Evolutionary conservation across 23 red algal genomes (phyloP).

Genomic region (Gracilaria caudata): DNA sequence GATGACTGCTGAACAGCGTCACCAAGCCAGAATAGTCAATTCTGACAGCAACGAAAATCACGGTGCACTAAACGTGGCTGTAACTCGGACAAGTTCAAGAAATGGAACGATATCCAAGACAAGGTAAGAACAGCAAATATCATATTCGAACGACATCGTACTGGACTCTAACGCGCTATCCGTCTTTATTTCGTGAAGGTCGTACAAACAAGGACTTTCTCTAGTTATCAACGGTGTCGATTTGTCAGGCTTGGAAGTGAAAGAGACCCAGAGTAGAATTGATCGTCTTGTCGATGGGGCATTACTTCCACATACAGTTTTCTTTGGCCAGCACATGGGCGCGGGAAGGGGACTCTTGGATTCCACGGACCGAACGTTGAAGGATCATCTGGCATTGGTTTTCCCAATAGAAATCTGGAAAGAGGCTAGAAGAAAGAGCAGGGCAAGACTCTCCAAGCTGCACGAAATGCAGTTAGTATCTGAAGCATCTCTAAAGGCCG

Average conservation of each 20-base stretch:
- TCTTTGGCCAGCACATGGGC: slow-evolving; percentile 88
- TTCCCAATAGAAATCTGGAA: slow-evolving; percentile 65
- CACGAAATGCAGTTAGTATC: slow-evolving; percentile 13
- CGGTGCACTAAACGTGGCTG: neutral
- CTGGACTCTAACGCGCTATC: neutral
- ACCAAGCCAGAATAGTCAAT: neutral
- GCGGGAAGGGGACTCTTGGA: slow-evolving; percentile 54
- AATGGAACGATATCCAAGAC: slow-evolving; percentile 1
- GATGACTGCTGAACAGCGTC: slow-evolving; percentile 39
- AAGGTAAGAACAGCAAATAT: slow-evolving; percentile 1
- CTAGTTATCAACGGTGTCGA: slow-evolving; percentile 61
- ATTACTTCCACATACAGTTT: slow-evolving; percentile 74
- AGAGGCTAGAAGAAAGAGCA: slow-evolving; percentile 29
- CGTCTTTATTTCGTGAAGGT: slow-evolving; percentile 4
- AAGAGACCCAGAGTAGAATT: slow-evolving; percentile 74
- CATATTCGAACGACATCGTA: neutral
- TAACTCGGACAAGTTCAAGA: slow-evolving; percentile 41
- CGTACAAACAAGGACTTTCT: slow-evolving; percentile 59
- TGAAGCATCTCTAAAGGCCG: slow-evolving; percentile 34
- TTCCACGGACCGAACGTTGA: slow-evolving; percentile 50
- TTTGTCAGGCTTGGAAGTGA: slow-evolving; percentile 63
- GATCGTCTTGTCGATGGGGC: slow-evolving; percentile 64
- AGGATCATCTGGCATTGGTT: slow-evolving; percentile 61
- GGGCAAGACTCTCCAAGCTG: slow-evolving; percentile 22
- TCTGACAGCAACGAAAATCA: neutral